Conservation (phyloP, 116 monocot genomes). For the Dioscorea cayenensis region DNA sequence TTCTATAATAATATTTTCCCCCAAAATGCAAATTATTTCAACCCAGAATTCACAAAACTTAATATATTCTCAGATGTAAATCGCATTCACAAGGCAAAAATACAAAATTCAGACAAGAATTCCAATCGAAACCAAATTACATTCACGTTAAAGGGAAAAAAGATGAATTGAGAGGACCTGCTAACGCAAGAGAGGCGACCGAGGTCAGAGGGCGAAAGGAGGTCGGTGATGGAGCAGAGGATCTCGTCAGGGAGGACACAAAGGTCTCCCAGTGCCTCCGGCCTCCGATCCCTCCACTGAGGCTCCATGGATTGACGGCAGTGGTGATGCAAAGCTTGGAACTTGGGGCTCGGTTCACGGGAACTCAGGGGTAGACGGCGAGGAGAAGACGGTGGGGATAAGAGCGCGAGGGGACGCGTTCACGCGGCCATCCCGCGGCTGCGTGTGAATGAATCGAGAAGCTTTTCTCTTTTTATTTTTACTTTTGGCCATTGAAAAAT, state of each 20-base stretch:
- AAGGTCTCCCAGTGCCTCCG: slow-evolving; percentile 64
- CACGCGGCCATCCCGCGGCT: no score
- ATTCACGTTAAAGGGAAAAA: no score
- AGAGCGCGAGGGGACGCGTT: no score
- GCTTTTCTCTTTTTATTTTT: no score
- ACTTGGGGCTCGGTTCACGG: background rate
- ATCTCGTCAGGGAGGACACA: slow-evolving; percentile 69
- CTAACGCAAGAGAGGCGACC: slow-evolving; percentile 82
- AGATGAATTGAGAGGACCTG: slow-evolving; percentile 41
- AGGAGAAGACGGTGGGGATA: no score
- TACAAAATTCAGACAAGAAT: background rate
- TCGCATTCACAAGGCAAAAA: background rate
- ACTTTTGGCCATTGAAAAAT: no score
- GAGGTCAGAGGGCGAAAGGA: slow-evolving; percentile 58
- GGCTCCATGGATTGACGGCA: background rate
- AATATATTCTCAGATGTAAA: background rate
- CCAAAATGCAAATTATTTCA: no score
- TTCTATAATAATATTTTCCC: no score
- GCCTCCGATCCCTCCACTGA: slow-evolving; percentile 48
- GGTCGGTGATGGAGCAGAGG: slow-evolving; percentile 71
- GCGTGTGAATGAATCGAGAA: no score
- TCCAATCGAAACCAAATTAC: background rate
- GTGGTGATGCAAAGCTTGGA: background rate
- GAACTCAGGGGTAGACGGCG: no score
- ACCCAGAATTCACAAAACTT: no score